These are phyloP conservation scores for Stagonosporopsis cucurbitacearum DNA, from an alignment of 2,329 filamentous ascomycete genomes.

Conservation along the genomic window DNA sequence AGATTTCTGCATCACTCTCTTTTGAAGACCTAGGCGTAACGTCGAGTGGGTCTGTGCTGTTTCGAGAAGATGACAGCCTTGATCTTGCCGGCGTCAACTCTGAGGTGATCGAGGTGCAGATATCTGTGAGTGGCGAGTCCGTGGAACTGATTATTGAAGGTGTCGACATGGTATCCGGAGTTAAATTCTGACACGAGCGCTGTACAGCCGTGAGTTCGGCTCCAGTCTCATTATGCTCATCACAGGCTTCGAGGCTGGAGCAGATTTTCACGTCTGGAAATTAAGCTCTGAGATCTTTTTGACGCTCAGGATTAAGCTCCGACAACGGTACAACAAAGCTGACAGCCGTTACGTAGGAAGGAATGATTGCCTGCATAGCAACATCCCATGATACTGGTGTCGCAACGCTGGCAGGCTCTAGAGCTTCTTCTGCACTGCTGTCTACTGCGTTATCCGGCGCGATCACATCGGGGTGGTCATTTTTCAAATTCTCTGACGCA, in stretches of 20 bases:
- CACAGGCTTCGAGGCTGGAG: not conserved
- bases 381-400: not conserved
- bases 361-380: not conserved
- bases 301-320: not conserved
- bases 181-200: not conserved
- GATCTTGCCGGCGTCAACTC: not conserved
- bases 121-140: not conserved
- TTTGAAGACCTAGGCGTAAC: not conserved
- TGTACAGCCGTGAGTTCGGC: not conserved
- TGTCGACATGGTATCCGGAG: not conserved
- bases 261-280: slow-evolving; percentile 3
- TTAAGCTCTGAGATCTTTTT: not conserved
- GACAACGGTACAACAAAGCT: not conserved
- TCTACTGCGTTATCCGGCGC: not conserved
- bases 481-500: not conserved
- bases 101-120: not conserved
- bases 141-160: not conserved
- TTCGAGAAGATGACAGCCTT: not conserved
- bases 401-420: not conserved
- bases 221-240: not conserved
- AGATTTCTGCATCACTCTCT: not conserved
- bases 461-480: not conserved
- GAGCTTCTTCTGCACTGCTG: not conserved
- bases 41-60: not conserved
- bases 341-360: slow-evolving; percentile 1